These are phyloP conservation scores for Eragrostis tef DNA, from an alignment of 202 grass and related monocot species.

Conservation along the genomic window DNA sequence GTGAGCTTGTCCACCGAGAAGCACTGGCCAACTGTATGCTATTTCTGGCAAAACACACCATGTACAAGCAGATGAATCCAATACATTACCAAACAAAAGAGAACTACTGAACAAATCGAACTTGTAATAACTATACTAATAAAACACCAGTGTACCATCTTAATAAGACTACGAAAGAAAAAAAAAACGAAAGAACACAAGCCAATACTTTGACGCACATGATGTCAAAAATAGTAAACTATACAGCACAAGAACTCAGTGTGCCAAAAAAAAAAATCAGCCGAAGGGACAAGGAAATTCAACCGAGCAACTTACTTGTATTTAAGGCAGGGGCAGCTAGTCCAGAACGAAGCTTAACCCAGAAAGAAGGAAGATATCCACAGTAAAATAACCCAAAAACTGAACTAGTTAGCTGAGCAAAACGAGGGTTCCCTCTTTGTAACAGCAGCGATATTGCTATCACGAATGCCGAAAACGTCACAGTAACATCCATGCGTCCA, in stretches of 20 bases:
- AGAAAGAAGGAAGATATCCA: slow-evolving; percentile 96
- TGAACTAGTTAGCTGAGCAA: slow-evolving; percentile 93
- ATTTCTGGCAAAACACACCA: slow-evolving; percentile 58
- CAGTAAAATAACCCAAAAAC: slow-evolving; percentile 98
- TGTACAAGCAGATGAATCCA: slow-evolving; percentile 24
- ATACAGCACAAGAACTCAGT: neutral
- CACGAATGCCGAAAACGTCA: slow-evolving; percentile 79
- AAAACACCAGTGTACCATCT: neutral
- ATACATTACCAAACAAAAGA: slow-evolving; percentile 22
- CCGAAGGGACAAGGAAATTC: slow-evolving; percentile 14
- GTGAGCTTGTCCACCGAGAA: slow-evolving; percentile 89
- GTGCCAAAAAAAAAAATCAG: neutral
- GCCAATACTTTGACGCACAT: neutral
- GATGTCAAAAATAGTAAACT: slow-evolving; percentile 9
- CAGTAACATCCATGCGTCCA: slow-evolving; percentile 88
- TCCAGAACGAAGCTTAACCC: slow-evolving; percentile 92
- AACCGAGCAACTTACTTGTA: slow-evolving; percentile 64
- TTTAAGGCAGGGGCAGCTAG: slow-evolving; percentile 82
- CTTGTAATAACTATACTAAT: neutral
- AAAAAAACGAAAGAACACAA: neutral
- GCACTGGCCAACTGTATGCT: slow-evolving; percentile 72
- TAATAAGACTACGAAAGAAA: slow-evolving; percentile 30
- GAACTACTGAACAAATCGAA: slow-evolving; percentile 1
- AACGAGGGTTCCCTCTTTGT: slow-evolving; percentile 96
- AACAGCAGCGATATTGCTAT: slow-evolving; percentile 83